These are phyloP conservation scores for Madurella fahalii DNA, from an alignment of 2,329 filamentous ascomycete genomes.

Conservation along the genomic window DNA sequence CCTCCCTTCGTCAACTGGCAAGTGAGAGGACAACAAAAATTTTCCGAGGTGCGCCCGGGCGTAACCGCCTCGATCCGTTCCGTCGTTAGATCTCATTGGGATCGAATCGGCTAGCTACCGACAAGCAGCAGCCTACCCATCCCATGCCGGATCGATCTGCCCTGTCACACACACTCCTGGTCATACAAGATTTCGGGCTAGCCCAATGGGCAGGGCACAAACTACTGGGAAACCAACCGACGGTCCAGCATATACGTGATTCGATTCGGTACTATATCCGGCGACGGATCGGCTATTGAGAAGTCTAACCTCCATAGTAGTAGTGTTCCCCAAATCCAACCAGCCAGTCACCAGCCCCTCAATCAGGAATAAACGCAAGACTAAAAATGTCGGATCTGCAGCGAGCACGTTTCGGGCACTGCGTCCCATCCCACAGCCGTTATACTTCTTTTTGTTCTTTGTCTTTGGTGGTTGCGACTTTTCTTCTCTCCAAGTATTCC, in stretches of 20 bases:
- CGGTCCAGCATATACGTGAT: background rate
- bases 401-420: background rate
- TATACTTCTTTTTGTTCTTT: constrained; percentile 9
- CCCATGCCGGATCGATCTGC: background rate
- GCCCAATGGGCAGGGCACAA: background rate
- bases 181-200: background rate
- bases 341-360: background rate
- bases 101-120: constrained; percentile 16
- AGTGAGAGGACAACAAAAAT: background rate
- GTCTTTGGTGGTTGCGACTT: background rate
- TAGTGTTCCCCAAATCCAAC: background rate
- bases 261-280: constrained; percentile 17
- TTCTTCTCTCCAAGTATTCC: background rate
- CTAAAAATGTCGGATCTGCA: background rate
- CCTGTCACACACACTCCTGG: constrained; percentile 1
- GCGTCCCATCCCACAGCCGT: background rate
- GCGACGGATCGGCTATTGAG: constrained; percentile 21
- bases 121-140: background rate
- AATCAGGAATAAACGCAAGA: background rate
- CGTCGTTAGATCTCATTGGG: constrained; percentile 1
- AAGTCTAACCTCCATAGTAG: constrained; percentile 15
- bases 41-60: background rate
- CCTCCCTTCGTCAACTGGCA: background rate
- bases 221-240: background rate
- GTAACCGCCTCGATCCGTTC: background rate